These are phyloP conservation scores for Silene uniflora DNA, from an alignment of 148 eudicot species.

Conservation along the genomic window DNA sequence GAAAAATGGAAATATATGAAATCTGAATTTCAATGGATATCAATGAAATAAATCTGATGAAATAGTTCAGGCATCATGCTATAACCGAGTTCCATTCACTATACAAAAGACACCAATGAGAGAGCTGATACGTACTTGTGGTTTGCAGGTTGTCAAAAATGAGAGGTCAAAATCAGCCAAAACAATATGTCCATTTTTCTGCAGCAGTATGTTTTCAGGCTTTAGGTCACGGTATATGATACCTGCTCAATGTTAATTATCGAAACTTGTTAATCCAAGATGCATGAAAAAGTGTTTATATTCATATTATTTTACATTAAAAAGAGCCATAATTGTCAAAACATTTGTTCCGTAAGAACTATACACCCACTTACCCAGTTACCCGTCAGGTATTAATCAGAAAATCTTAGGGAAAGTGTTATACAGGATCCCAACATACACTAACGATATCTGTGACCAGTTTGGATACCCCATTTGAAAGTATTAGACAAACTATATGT, in stretches of 20 bases:
- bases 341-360: neutral
- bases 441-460: neutral
- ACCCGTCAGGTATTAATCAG: neutral
- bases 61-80: neutral
- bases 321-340: neutral
- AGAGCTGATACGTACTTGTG: constrained; percentile 56
- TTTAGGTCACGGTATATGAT: constrained; percentile 90
- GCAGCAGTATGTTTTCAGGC: constrained; percentile 92
- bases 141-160: constrained; percentile 69
- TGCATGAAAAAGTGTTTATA: neutral
- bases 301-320: neutral
- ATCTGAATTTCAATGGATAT: neutral
- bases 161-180: constrained; percentile 96
- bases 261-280: constrained; percentile 4
- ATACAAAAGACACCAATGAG: constrained; percentile 9
- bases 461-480: neutral
- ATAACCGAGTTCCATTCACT: neutral
- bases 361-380: neutral
- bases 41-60: neutral
- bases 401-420: too few relatives aligned
- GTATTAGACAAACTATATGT: too few relatives aligned
- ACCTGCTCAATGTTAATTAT: constrained; percentile 46
- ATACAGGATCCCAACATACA: too few relatives aligned
- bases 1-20: neutral
- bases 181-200: constrained; percentile 76